Percentiles rank a stretch among this genome's conserved stretches.
These are phyloP conservation scores for Lepidopterella palustris DNA, from an alignment of 495 filamentous ascomycete species.

Conservation along the genomic window DNA sequence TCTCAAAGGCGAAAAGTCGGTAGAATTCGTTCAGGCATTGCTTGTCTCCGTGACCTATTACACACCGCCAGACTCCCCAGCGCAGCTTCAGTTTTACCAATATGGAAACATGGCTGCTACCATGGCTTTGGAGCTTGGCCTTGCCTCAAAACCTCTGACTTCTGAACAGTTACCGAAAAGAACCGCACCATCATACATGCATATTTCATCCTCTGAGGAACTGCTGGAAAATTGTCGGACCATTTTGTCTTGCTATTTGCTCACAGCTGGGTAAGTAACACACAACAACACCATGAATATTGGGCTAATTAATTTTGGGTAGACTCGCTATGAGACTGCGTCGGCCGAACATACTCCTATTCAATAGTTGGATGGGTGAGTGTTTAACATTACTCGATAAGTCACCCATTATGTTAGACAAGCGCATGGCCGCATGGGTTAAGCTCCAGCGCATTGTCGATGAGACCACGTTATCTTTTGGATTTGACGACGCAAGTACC, in stretches of 20 bases:
- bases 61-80: conserved; percentile 43
- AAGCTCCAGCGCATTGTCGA: conserved; percentile 46
- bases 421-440: conserved; percentile 41
- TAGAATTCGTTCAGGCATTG: conserved; percentile 49
- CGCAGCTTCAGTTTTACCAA: conserved; percentile 49
- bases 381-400: conserved; percentile 41
- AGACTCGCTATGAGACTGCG: conserved; percentile 49
- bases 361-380: conserved; percentile 48
- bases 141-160: conserved; percentile 38
- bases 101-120: conserved; percentile 49
- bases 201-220: conserved; percentile 20
- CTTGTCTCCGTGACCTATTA: conserved; percentile 47
- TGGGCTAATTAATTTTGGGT: not conserved
- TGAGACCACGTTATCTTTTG: conserved; percentile 45
- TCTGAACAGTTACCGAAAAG: conserved; percentile 24
- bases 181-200: conserved; percentile 6
- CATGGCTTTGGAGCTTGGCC: conserved; percentile 51
- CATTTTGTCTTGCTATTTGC: conserved; percentile 45
- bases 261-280: conserved; percentile 35
- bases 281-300: not conserved
- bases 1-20: conserved; percentile 47
- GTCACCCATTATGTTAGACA: conserved; percentile 42
- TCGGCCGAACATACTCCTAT: conserved; percentile 47
- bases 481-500: conserved; percentile 47
- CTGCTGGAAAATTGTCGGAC: conserved; percentile 34